Conservation (phyloP, 805 yeast species). For the Myxozyma kluyveri region DNA sequence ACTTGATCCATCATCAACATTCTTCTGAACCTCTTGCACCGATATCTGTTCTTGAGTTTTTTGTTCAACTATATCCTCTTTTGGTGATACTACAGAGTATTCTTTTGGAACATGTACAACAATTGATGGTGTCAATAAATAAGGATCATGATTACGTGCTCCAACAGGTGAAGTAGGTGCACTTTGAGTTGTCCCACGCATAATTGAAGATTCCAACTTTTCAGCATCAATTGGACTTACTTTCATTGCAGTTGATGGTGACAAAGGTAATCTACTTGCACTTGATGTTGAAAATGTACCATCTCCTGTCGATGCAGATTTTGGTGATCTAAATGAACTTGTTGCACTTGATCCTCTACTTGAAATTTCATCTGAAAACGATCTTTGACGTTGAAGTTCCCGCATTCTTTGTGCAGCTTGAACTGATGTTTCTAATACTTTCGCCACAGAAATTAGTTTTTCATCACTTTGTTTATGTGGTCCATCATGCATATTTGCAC, state of each 20-base stretch:
- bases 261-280: neutral
- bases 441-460: neutral
- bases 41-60: no score
- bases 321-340: no score
- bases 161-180: neutral
- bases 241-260: neutral
- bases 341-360: neutral
- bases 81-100: no score
- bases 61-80: no score
- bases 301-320: no score
- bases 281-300: no score
- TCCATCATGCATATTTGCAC: neutral
- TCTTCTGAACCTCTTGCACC: no score
- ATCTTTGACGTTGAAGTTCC: neutral
- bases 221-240: neutral
- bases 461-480: neutral
- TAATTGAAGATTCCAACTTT: neutral
- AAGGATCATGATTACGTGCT: neutral
- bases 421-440: neutral
- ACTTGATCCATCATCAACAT: no score
- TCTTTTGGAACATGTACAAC: neutral
- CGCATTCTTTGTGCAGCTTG: neutral
- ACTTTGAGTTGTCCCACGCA: neutral
- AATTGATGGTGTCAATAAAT: neutral
- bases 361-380: neutral